These are phyloP conservation scores for Pulicaria dysenterica DNA, from an alignment of 129 eudicot genomes.

Conservation along the genomic window DNA sequence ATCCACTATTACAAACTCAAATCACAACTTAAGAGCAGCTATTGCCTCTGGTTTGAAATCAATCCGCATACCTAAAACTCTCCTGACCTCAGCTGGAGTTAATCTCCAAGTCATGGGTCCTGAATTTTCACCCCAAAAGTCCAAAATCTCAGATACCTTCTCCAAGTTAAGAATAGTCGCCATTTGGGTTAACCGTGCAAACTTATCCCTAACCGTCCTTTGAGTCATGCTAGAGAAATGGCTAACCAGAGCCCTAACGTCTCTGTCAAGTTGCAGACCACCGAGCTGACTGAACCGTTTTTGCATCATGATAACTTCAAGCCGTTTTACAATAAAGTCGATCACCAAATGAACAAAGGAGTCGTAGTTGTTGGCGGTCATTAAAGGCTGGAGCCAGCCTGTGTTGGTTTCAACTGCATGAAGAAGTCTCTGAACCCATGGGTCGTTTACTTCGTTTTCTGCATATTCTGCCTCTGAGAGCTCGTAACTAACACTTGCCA, in stretches of 20 bases:
- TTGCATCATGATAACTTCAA: conserved; percentile 96
- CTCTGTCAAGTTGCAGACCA: conserved; percentile 90
- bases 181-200: conserved; percentile 95
- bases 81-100: conserved; percentile 95
- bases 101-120: conserved; percentile 98
- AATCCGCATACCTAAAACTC: conserved; percentile 79
- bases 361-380: conserved; percentile 90
- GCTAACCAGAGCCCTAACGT: conserved; percentile 78
- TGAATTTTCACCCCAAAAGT: conserved; percentile 96
- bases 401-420: conserved; percentile 81
- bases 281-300: conserved; percentile 91
- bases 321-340: conserved; percentile 83
- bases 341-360: conserved; percentile 72
- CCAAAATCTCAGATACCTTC: conserved; percentile 91
- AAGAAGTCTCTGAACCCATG: conserved; percentile 95
- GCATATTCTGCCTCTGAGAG: conserved; percentile 87
- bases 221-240: conserved; percentile 94
- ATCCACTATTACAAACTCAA: conserved; percentile 20
- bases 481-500: conserved; percentile 81
- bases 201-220: conserved; percentile 90
- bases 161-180: conserved; percentile 88
- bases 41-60: conserved; percentile 95
- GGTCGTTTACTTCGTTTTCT: conserved; percentile 92
- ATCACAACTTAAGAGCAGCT: conserved; percentile 83
- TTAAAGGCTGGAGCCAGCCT: conserved; percentile 83